Base-by-base conservation (phyloP, 2,329 filamentous ascomycete genomes). In the Pezicula rhizophila region DNA sequence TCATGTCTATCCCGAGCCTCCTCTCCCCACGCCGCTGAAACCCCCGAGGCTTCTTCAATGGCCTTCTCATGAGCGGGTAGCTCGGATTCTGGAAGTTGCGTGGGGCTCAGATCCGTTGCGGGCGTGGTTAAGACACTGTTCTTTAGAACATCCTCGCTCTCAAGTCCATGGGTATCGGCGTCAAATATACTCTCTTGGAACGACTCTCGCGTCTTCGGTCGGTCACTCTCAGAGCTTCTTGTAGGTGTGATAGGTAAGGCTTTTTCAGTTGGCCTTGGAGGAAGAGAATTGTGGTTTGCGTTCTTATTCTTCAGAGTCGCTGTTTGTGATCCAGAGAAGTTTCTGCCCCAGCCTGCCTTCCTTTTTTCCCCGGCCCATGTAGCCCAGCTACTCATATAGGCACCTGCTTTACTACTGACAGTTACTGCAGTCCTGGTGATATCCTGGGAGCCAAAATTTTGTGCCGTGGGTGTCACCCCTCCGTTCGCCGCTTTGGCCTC, bases 341-440 rank as follows among this genome's bases (percentile, higher is more conserved):
- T 54, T 18, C 60, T 48, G 10, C 62, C 62, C 61, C 60, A 65
- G 0, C 61, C 62, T 5, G 49, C 45, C 61, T 84, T 87, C 54
- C 84, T 76, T 70, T 91, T 92, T 70, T 93, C 87, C 44, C 83
- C 83, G 2, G 83, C 82, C 83, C 83, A 87, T 0, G 73, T 68
- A 1, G 82, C 80, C 83, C 83, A 87, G 57, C 81, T 84, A 35
- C 80, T 82, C 57, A 86, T 76, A 63, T 85, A 86, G 4, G 81
- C 74, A 38, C 79, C 75, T 2, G 82, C 82, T 58, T 77, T 79
- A 46, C 70, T 68, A 12, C 78, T 72, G 8, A 79, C 75, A 0
- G 74, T 69, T 58, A 72, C 71, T 28, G 68, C 68, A 2, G 72
- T 67, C 52, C 73, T 77, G 54, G 61, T 59, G 23, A 69, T 47